Base-by-base conservation (phyloP, 2,329 filamentous ascomycete species). In the Aspergillus latus region DNA sequence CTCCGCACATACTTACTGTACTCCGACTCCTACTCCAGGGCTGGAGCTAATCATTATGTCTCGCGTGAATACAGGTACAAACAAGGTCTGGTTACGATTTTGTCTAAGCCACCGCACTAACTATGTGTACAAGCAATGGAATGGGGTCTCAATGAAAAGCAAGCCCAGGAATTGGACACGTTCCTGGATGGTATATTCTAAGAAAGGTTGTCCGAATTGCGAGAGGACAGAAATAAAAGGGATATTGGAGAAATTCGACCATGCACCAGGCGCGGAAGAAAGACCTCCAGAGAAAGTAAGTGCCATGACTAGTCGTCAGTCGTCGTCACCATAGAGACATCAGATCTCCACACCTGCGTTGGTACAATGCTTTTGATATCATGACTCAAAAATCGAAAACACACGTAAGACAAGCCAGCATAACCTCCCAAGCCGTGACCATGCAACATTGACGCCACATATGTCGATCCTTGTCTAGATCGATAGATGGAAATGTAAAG, bases 171-270 rank as follows among this genome's bases (percentile, higher is more conserved):
- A 67, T 61, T 56, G 60, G 57, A 60, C 63, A 54, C 49, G 54
- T 62, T 62, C 58, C 66, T 59, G 54, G 62, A 62, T 65, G 69
- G 67, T 70, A 72, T 70, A 68, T 66, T 66, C 63, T 70, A 64
- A 67, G 67, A 70, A 60, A 69, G 34, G 44, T 16, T 62, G 60
- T 64, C 64, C 62, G 63, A 69, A 55, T 55, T 29, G 53, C 58
- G 49, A 51, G 49, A 58, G 36, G 42, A 49, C 59, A 61, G 56
- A 21, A 59, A 61, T 49, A 39, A 44, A 62, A 58, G 46, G 46
- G 52, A 50, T 50, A 21, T 40, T n/a, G 47, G 48, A 49, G 52
- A 50, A 21, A 46, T 55, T 54, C 52, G 55, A 56, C 26, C 42
- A 62, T 66, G 63, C 62, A 49, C 64, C 64, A 64, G 64, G 64